Base-by-base conservation (phyloP, 2,329 filamentous ascomycete genomes). In the Aspergillus niger region DNA sequence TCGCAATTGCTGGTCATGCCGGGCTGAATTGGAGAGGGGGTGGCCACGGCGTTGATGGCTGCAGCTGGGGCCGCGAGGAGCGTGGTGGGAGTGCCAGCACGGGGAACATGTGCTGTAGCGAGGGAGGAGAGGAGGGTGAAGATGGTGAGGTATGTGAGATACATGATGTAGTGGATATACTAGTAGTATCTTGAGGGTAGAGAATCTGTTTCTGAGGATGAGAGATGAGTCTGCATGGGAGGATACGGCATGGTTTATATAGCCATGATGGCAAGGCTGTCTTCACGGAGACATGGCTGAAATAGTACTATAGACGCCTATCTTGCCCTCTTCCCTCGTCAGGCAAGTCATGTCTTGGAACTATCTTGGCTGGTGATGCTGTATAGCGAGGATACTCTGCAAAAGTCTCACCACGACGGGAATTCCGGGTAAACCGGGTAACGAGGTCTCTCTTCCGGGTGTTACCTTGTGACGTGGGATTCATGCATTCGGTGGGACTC, bases 1-100 rank as follows among this genome's bases (percentile, higher is more conserved):
- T 51, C 22, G 36, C 55, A 57, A 36, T 17, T 52, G 36, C 44
- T 17, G 55, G 48, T 43, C 30, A 57, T 57, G 24, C 55, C 55
- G 20, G 55, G 47, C 36, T 57, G 55, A 10, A 24, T 57, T 8
- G 55, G 55, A 2, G 43, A 51, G 4, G 55, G 55, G 4, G 47
- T 47, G 5, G 55, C 38, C 17, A 24, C 32, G 10, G 47, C 48
- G 8, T 47, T 13, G 5, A 15, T 39, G n/a, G 10, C 38, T 47
- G 22, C 36, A 7, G 36, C 48, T 15, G 32, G n/a, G 47, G 24
- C 36, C 5, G 48, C 28, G 17, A 43, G 5, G 38, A 54, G 36
- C 11, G 52, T 55, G 39, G 52, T 55, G 6, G 52, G 52, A 17
- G n/a, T 44, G 11, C 22, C 38, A 6, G 22, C 22, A n/a, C 17